Evolutionary conservation across 176 grass and related monocot species (phyloP).

Genomic region (Luzula sylvatica): DNA sequence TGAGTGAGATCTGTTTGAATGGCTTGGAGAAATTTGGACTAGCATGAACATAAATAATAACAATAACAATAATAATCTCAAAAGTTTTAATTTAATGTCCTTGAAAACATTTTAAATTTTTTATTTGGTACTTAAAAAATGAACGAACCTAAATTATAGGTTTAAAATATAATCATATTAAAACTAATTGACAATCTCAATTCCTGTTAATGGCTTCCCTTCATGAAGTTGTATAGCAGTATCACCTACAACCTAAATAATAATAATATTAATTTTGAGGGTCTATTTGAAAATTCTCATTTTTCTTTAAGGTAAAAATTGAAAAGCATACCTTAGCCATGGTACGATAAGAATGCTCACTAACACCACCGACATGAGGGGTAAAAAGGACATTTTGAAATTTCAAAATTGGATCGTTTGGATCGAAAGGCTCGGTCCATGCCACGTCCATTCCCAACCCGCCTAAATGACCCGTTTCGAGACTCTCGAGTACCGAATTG

Average conservation of each 20-base stretch:
- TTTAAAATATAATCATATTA: background rate
- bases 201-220: slow-evolving; percentile 39
- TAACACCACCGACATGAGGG: slow-evolving; percentile 82
- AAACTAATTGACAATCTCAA: slow-evolving; percentile 72
- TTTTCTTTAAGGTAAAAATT: background rate
- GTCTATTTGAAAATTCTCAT: background rate
- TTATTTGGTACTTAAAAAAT: background rate
- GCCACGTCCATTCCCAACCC: slow-evolving; percentile 91
- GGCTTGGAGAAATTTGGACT: background rate
- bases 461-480: slow-evolving; percentile 68
- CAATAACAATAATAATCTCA: too few relatives aligned
- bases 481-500: slow-evolving; percentile 49
- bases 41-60: background rate
- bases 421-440: slow-evolving; percentile 91
- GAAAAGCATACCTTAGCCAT: slow-evolving; percentile 99
- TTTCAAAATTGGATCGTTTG: slow-evolving; percentile 82
- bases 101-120: background rate
- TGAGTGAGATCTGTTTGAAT: slow-evolving; percentile 5
- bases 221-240: slow-evolving; percentile 60
- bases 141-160: background rate
- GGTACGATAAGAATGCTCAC: slow-evolving; percentile 55
- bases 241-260: slow-evolving; percentile 76
- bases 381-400: slow-evolving; percentile 83
- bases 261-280: too few relatives aligned
- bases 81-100: too few relatives aligned